A percentile compares a stretch with the other conserved stretches of the same genome.
Evolutionary conservation across 345 rosid genomes (phyloP).

Genomic region (Acer negundo): DNA sequence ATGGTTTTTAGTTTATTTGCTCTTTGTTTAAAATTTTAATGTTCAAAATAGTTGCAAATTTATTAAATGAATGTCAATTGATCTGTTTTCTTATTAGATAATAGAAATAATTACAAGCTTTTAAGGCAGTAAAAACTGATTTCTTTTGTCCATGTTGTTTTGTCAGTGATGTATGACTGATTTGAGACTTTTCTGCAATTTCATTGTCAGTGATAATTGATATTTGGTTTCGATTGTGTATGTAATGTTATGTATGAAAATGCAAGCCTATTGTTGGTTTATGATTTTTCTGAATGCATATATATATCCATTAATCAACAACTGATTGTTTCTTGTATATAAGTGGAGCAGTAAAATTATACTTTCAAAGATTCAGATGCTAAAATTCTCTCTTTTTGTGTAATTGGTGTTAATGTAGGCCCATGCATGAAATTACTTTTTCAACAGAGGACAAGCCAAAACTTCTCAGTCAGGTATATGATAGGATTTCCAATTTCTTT

Average conservation of each 20-base stretch:
- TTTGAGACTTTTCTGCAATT: too few species aligned
- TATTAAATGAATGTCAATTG: neutral
- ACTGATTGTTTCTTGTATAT: neutral
- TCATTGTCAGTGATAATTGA: neutral
- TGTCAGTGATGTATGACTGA: neutral
- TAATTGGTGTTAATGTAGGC: conserved; percentile 52
- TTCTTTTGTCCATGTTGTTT: neutral
- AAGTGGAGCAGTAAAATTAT: neutral
- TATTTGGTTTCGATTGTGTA: conserved; percentile 1
- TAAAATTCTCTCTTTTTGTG: conserved; percentile 20
- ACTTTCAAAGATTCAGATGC: conserved; percentile 12
- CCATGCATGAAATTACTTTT: conserved; percentile 95
- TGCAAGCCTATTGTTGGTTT: neutral
- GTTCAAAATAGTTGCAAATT: neutral
- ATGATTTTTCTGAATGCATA: neutral
- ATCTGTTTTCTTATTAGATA: neutral
- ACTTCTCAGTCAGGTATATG: conserved; percentile 86
- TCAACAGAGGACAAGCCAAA: conserved; percentile 93
- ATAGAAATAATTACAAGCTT: neutral
- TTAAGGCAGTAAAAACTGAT: neutral
- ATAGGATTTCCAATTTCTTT: conserved; percentile 20
- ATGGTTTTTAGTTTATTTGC: neutral
- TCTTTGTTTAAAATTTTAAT: neutral
- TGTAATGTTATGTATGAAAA: neutral
- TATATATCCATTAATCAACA: neutral